Percentiles rank a stretch among this genome's conserved stretches.
These are phyloP conservation scores for Phytophthora megakarya DNA, from an alignment of 352 stramenopile species.

Conservation along the genomic window DNA sequence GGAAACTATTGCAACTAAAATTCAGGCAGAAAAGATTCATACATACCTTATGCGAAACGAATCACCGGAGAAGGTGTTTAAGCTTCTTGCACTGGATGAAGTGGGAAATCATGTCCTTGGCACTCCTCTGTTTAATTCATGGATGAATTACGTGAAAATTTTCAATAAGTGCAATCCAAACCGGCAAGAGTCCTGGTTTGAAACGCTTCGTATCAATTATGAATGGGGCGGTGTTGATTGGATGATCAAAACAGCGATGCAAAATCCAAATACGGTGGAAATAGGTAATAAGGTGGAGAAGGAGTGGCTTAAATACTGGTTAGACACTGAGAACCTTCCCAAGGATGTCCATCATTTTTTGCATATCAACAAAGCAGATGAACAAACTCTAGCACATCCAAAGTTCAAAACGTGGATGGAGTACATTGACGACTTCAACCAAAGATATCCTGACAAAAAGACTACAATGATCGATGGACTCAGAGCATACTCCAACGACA, in stretches of 20 bases:
- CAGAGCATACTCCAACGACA: not conserved
- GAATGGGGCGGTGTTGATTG: not conserved
- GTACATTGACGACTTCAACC: no score
- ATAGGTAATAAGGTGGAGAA: no score
- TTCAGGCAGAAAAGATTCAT: not conserved
- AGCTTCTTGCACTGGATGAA: not conserved
- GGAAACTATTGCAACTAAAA: not conserved
- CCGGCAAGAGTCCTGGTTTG: not conserved
- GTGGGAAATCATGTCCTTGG: not conserved
- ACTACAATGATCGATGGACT: slow-evolving; percentile 1
- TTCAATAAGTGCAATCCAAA: not conserved
- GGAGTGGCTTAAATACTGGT: no score
- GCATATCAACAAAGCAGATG: no score
- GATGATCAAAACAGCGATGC: not conserved
- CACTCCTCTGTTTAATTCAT: not conserved
- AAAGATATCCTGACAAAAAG: no score
- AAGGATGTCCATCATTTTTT: no score
- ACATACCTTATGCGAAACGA: not conserved
- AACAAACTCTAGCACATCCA: no score
- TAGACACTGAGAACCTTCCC: no score
- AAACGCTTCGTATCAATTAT: not conserved
- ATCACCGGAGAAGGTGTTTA: not conserved
- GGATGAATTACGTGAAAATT: not conserved
- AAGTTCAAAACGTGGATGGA: no score
- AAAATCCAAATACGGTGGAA: not conserved